A percentile compares a stretch with the other conserved stretches of the same genome.
Conservation (phyloP, 345 rosid species). For the Linum lewisii region DNA sequence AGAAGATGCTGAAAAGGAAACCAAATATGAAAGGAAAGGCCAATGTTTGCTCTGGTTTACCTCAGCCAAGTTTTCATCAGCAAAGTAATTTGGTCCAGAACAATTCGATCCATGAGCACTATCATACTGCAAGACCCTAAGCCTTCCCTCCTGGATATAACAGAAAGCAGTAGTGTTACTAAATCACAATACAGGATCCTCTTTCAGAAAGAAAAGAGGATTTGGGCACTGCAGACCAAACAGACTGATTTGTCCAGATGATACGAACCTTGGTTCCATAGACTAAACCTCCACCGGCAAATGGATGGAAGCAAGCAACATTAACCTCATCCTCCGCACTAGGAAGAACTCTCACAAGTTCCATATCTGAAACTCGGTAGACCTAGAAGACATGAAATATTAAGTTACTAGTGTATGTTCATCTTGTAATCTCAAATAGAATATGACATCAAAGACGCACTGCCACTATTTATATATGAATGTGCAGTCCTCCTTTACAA, state of each 20-base stretch:
- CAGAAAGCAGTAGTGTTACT: slow-evolving; percentile 6
- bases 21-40: neutral
- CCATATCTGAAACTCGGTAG: slow-evolving; percentile 82
- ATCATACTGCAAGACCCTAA: slow-evolving; percentile 45
- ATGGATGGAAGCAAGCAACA: slow-evolving; percentile 86
- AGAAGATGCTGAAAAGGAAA: neutral
- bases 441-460: too few relatives aligned
- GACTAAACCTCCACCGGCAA: slow-evolving; percentile 81
- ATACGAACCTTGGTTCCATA: slow-evolving; percentile 68
- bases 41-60: slow-evolving; percentile 23
- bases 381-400: slow-evolving; percentile 31
- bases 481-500: neutral
- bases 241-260: neutral
- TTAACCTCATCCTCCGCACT: slow-evolving; percentile 89
- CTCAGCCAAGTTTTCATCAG: slow-evolving; percentile 48
- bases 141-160: slow-evolving; percentile 69
- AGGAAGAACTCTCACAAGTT: slow-evolving; percentile 76
- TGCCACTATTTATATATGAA: too few relatives aligned
- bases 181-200: neutral
- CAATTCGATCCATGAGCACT: slow-evolving; percentile 27
- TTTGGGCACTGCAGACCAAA: neutral
- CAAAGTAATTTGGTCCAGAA: slow-evolving; percentile 33
- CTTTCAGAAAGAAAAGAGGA: slow-evolving; percentile 1
- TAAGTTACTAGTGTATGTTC: neutral
- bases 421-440: too few relatives aligned